Evolutionary conservation across 1,139 yeast species (phyloP), one percentile per base, ranked within the genome.

Genomic region (Zygoascus hellenicus): DNA sequence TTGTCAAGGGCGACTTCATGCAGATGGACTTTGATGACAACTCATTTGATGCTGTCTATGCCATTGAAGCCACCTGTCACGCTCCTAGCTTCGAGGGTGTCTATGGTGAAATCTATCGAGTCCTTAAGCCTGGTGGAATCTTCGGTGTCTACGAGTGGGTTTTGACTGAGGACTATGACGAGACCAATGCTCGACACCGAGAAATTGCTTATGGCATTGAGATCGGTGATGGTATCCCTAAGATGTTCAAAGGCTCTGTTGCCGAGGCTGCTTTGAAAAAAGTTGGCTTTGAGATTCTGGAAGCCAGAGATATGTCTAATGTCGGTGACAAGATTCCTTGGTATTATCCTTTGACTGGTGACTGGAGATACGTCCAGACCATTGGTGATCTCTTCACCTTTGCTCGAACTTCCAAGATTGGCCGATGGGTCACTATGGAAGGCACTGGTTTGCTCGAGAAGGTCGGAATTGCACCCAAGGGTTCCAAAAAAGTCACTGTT

Each of bases 81-180:
- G 98, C 98, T 26, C 98, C 98, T 52, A 86, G 81, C 43, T 79
- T 94, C 63, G 96, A 89, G 70, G 97, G 97, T 64, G 98, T 94
- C 49, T 92, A 92, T 69, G 76, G 87, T 49, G 96, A 92, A 74
- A 92, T 94, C 64, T 92, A 80, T 78, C 87, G 89, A 66, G 97
- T 88, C 30, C 78, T 92, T 69, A 92, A 92, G 72, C 98, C 97
- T 58, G 97, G 98, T 65, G 98, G 98, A 66, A 79, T 77, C 45
- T 92, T 92, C 59, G 98, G 97, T 66, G 97, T 92, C 50, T 92
- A 92, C 74, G 98, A 92, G 72, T 92, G 98, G 98, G 97, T 92
- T 55, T 83, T 92, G 95, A 92, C 97, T 55, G 96, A 90, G 61
- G 77, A 73, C 47, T 94, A 88, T 68, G 98, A 92, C 66, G 96